These are phyloP conservation scores for Cryptomeria japonica DNA, from an alignment of 75 land plant species.

Conservation along the genomic window DNA sequence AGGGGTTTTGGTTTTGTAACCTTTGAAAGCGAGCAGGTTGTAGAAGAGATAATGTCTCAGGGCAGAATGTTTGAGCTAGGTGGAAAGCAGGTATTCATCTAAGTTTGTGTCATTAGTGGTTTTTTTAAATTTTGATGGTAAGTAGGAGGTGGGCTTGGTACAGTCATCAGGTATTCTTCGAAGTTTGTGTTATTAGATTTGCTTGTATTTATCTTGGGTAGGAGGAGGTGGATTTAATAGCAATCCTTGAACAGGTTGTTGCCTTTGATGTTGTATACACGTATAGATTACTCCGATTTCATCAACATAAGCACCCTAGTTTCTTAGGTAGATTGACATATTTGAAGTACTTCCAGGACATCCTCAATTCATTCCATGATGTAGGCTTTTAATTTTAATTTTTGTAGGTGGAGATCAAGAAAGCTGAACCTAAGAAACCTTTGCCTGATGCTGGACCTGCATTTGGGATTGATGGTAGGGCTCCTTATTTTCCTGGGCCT, in stretches of 20 bases:
- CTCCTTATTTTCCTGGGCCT: conserved; percentile 3
- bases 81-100: conserved; percentile 65
- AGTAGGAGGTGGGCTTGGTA: not conserved
- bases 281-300: not conserved
- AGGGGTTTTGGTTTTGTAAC: conserved; percentile 88
- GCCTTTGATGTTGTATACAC: not conserved
- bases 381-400: conserved; percentile 8
- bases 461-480: conserved; percentile 6
- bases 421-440: conserved; percentile 70
- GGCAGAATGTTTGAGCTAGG: conserved; percentile 71
- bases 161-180: conserved; percentile 26
- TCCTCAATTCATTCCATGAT: not conserved
- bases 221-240: not conserved
- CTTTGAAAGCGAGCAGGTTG: conserved; percentile 76
- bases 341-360: not conserved
- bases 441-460: conserved; percentile 6
- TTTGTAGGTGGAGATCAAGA: conserved; percentile 82
- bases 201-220: not conserved
- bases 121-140: not conserved
- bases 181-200: not conserved
- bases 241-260: not conserved
- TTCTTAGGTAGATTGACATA: not conserved
- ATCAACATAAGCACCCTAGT: not conserved
- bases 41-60: conserved; percentile 61
- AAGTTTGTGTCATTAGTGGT: not conserved